Evolutionary conservation across 2,329 filamentous ascomycete species (phyloP), one percentile per base, ranked within the genome.

Genomic region (Dendryphion nanum): DNA sequence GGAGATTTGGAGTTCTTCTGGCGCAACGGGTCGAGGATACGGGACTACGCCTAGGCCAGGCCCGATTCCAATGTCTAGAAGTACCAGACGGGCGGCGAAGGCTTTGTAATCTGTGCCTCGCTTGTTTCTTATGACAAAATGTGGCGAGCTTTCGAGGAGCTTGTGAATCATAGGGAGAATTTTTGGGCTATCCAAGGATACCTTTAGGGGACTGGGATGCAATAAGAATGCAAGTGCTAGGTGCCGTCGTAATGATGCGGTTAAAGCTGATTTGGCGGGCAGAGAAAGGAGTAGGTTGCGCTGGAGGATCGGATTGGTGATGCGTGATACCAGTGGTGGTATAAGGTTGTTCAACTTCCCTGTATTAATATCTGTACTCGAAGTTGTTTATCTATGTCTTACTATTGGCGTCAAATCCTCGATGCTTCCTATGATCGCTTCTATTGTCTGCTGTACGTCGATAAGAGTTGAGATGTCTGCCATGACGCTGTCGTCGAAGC

Each of bases 11-110:
- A 8, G 10, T 20, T 7, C 6, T 21, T 16, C 8, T 18, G 34
- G 15, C 12, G 5, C 5, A 20, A 18, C 5, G 18, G 17, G 15
- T 6, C 19, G 13, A 15, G 33, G 29, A 13, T 17, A 16, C 12
- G 33, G n/a, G n/a, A 29, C 17, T 2, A 37, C 41, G 14, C 55
- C 50, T 32, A 66, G 67, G 2, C 78, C 86, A 41, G 83, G 79
- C 42, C 88, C 86, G 35, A 96, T 73, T 13, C 81, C 83, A 26
- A 88, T 77, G 55, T 93, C 84, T 4, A 96, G 76, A 15, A 94
- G 76, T 3, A 75, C 67, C 3, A 86, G 71, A 13, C 81, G 73
- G 2, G 85, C 81, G 21, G 75, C 72, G 2, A 96, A 75, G 38
- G 82, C 74, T 13, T 73, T 70, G 63, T 86, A 95, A 63, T 95